Evolutionary conservation across 73 alveolate genomes (phyloP).

Genomic region (Paramecium biaurelia): DNA sequence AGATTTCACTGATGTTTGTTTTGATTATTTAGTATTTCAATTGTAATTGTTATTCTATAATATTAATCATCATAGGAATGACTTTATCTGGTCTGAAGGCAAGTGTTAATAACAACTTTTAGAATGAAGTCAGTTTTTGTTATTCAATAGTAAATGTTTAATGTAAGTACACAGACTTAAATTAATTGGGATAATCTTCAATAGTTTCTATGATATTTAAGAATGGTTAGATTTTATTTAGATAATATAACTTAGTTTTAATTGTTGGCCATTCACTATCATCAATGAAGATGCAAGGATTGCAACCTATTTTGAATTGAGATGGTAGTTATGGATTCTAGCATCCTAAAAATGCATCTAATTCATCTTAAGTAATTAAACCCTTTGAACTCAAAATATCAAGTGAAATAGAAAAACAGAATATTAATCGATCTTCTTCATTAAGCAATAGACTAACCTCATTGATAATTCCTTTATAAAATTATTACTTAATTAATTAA

Average conservation of each 20-base stretch:
- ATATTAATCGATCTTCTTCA: constrained; percentile 96
- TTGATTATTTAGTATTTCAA: background rate
- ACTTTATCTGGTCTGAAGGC: constrained; percentile 35
- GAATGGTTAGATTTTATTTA: background rate
- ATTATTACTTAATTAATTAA: constrained; percentile 70
- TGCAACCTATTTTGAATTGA: background rate
- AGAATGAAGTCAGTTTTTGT: background rate
- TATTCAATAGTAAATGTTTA: background rate
- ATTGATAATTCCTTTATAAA: constrained; percentile 73
- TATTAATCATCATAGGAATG: background rate
- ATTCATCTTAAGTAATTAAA: constrained; percentile 42
- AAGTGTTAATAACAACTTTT: background rate
- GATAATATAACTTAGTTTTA: background rate
- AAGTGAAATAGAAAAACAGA: constrained; percentile 84
- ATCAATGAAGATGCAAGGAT: background rate
- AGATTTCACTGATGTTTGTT: background rate
- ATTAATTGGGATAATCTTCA: background rate
- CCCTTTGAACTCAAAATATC: constrained; percentile 77
- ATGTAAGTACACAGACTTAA: background rate
- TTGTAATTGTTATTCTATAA: background rate
- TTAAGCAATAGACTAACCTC: constrained; percentile 92
- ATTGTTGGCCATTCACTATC: constrained; percentile 40
- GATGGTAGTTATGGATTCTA: background rate
- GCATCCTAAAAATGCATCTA: background rate
- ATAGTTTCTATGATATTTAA: background rate